These are phyloP conservation scores for Aspergillus egyptiacus DNA, from an alignment of 495 filamentous ascomycete species.

Conservation along the genomic window DNA sequence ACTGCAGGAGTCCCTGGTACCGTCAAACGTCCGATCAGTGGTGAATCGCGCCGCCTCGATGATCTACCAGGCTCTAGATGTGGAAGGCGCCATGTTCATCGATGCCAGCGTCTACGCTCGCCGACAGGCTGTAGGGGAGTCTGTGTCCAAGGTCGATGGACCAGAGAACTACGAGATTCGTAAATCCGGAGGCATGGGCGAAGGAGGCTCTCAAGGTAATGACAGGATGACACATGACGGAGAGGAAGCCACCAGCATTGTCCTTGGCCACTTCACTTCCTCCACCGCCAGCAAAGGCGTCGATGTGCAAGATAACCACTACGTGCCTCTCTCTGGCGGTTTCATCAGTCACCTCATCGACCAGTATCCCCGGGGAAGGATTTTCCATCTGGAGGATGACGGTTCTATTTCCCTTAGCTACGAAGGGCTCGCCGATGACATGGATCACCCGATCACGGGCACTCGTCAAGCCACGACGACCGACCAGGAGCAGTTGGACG, in stretches of 20 bases:
- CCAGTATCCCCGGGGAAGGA: conserved; percentile 49
- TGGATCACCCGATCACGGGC: conserved; percentile 8
- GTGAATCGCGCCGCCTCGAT: conserved; percentile 19
- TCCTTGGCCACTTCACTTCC: conserved; percentile 20
- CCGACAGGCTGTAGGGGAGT: conserved; percentile 19
- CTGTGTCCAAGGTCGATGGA: too few relatives aligned
- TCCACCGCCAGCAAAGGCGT: conserved; percentile 12
- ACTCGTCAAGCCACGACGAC: neutral
- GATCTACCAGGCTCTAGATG: conserved; percentile 25
- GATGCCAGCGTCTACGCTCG: conserved; percentile 24
- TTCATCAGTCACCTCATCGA: conserved; percentile 44
- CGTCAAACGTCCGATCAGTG: conserved; percentile 18
- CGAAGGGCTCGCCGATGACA: conserved; percentile 20
- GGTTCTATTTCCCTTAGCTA: conserved; percentile 27
- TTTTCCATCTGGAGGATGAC: conserved; percentile 52
- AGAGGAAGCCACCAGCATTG: conserved; percentile 14
- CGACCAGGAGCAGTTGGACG: conserved; percentile 7
- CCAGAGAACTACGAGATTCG: too few relatives aligned
- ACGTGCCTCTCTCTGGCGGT: conserved; percentile 28
- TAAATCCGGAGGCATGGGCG: too few relatives aligned
- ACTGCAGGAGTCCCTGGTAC: conserved; percentile 19
- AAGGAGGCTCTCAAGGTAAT: too few relatives aligned
- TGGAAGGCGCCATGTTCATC: conserved; percentile 24
- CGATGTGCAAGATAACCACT: conserved; percentile 16
- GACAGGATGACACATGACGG: too few relatives aligned